phyloP scores from a whole-genome alignment of 1,284 basidiomycete species.

The Exobasidium rhododendri region DNA sequence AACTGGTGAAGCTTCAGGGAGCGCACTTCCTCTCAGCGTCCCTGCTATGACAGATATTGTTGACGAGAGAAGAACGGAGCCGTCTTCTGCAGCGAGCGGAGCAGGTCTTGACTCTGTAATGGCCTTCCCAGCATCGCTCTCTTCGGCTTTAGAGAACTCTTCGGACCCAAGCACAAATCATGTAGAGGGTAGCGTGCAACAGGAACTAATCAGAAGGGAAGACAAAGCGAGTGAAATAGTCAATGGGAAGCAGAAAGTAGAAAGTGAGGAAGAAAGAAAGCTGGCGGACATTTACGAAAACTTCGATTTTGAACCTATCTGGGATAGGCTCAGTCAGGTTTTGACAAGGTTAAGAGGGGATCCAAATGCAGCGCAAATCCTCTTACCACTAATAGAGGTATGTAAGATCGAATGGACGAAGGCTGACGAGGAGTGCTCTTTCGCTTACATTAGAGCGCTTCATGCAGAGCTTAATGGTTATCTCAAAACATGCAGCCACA shows the following conservation, averaged over 20 bases:
- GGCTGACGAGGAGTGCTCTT: neutral
- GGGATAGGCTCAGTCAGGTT: conserved; percentile 47
- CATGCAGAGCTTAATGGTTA: conserved; percentile 76
- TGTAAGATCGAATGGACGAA: conserved; percentile 10
- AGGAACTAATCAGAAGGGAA: conserved; percentile 5
- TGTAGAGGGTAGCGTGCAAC: neutral
- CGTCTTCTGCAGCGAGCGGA: neutral
- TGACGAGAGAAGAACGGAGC: too few species aligned
- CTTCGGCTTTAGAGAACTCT: neutral
- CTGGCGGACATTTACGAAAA: conserved; percentile 50
- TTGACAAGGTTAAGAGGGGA: conserved; percentile 46
- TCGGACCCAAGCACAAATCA: neutral
- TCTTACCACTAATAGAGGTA: conserved; percentile 50
- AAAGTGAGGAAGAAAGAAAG: conserved; percentile 61
- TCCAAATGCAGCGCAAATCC: conserved; percentile 47
- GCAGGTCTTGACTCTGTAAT: neutral
- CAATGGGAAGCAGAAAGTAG: conserved; percentile 10
- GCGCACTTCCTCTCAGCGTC: too few species aligned
- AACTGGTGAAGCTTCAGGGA: neutral
- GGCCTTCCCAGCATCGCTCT: neutral
- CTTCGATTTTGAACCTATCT: conserved; percentile 47
- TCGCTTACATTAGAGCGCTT: too few species aligned
- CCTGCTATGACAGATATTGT: too few species aligned
- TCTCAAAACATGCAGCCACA: conserved; percentile 76
- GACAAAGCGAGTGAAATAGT: neutral